Base-by-base conservation (phyloP, 2,329 filamentous ascomycete genomes). In the Calonectria hawksworthii region DNA sequence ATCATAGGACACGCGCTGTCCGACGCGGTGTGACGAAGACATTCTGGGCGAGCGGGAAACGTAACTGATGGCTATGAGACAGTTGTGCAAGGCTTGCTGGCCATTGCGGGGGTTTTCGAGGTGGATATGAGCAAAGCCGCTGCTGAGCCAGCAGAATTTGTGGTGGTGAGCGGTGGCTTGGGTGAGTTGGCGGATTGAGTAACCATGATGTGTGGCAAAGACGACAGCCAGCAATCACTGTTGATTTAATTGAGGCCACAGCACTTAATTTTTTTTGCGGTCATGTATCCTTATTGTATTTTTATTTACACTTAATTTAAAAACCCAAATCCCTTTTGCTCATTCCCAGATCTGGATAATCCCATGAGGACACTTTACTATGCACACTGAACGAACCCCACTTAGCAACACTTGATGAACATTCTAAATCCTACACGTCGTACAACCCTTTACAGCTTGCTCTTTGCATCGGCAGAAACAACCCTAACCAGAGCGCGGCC, bases 1-100 rank as follows among this genome's bases (percentile, higher is more conserved):
- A 78, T 94, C 92, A 80, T 94, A 98, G 4, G 95, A 98, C 51
- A 96, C 88, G 18, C 97, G 93, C 85, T 97, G 93, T 68, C 95
- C 95, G 76, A 93, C 83, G 80, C 90, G 86, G 61, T 84, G 82
- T 16, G 79, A 80, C 23, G 81, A 73, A 65, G 85, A 69, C 88
- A 90, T 90, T 56, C 68, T 74, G 44, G 51, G 7, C 1, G 18
- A 30, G 54, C 64, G 14, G 16, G 47, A 56, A 26, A 18, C 18
- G 52, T 63, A 30, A 47, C 30, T 28, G 8, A 41, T 13, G n/a
- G n/a, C 56, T 74, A 70, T 65, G 23, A n/a, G 32, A 41, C 47
- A 16, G 21, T 44, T 28, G 65, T 32, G 67, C 21, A 11, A 34
- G 51, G 36, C 38, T 44, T 38, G 50, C 44, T 44, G 59, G 64